A percentile compares a stretch with the other conserved stretches of the same genome.
Evolutionary conservation across 1,139 yeast genomes (phyloP).

Genomic region (Sugiyamaella xylanicola): DNA sequence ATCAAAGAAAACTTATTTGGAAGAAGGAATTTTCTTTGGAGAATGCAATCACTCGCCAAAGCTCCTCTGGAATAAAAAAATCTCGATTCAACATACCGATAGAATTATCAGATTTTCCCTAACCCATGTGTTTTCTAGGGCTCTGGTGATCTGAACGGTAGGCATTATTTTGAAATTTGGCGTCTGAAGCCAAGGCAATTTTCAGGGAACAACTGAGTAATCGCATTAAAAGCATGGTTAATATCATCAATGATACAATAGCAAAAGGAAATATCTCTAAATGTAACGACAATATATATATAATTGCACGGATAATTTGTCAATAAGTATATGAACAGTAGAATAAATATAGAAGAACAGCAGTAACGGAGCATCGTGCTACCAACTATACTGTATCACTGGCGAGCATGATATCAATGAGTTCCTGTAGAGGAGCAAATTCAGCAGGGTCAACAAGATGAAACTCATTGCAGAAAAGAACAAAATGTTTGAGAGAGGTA

Average conservation of each 20-base stretch:
- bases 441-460: slow-evolving; percentile 74
- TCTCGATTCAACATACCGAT: neutral
- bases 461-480: slow-evolving; percentile 83
- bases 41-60: neutral
- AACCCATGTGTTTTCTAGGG: neutral
- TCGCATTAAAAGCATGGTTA: too few species aligned
- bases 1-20: too few species aligned
- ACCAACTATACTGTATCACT: slow-evolving; percentile 29
- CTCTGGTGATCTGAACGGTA: too few species aligned
- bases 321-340: neutral
- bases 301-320: too few species aligned
- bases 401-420: slow-evolving; percentile 69
- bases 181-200: too few species aligned
- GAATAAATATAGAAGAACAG: slow-evolving; percentile 4
- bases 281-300: too few species aligned
- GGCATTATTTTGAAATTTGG: too few species aligned
- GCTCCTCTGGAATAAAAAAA: neutral
- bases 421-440: slow-evolving; percentile 88
- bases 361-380: neutral
- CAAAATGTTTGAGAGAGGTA: slow-evolving; percentile 92
- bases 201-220: too few species aligned
- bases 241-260: too few species aligned
- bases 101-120: neutral
- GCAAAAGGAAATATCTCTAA: too few species aligned
- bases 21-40: neutral